Evolutionary conservation across 176 grass and related monocot genomes (phyloP), one percentile per base, ranked within the genome.

Genomic region (Ananas comosus): DNA sequence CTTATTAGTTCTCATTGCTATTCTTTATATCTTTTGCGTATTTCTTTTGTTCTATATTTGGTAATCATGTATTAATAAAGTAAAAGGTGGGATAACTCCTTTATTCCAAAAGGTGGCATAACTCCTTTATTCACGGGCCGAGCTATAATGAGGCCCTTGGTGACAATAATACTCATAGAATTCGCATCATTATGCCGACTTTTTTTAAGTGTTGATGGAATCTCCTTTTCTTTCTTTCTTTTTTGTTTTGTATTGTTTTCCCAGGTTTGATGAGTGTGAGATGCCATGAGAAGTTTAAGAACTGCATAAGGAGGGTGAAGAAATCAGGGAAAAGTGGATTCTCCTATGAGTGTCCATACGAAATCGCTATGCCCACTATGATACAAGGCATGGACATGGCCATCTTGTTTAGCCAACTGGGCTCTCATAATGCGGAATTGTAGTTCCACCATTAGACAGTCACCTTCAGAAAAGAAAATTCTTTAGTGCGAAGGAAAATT

Each of bases 351-450:
- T 97, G 93, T 49, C 89, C 93, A 0, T 92, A 92, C 25, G 81
- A 87, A 48, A 67, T 84, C 12, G 89, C 83, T 6, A 90, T 92
- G 89, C 76, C 83, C 12, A 92, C 89, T 33, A 96, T 96, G 86
- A 77, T 81, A 49, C 86, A 85, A 64, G 93, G 93, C 67, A 97
- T 97, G 88, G 86, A 96, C 71, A 90, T 96, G 86, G 93, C 88
- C 16, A 96, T 96, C 74, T 83, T 97, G 78, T 83, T 97, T 63
- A 85, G 84, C 70, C 86, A 97, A 51, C 9, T 95, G 2, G 75
- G 83, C 53, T 61, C 42, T 57, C 70, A 82, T 23, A 74, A 83
- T 66, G 19, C 68, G 14, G 91, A 95, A 73, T 76, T 95, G 22
- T 90, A 91, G 80, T 51, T 13, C 70, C 54, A 51, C 56, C 10